A percentile compares a stretch with the other conserved stretches of the same genome.
Conservation (phyloP, 2,329 filamentous ascomycete species). For the Talaromyces pinophilus region DNA sequence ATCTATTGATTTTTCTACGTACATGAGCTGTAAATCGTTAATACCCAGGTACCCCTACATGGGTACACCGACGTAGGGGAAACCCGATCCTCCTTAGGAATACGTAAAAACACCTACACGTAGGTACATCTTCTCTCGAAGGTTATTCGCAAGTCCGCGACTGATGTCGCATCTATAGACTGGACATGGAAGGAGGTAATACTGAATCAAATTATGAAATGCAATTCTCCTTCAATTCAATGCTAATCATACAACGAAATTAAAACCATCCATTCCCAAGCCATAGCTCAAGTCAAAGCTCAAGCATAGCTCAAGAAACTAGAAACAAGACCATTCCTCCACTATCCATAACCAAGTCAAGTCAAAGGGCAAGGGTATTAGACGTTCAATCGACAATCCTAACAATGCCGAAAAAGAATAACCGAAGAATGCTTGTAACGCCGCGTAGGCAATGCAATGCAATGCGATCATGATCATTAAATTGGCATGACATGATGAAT, state of each 20-base stretch:
- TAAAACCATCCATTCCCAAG: background rate
- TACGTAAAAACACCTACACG: too few species aligned
- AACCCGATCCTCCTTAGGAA: too few species aligned
- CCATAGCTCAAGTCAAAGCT: background rate
- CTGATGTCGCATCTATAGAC: background rate
- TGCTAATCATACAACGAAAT: background rate
- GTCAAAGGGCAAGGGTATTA: background rate
- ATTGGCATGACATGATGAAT: background rate
- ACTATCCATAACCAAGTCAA: background rate
- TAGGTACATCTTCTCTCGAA: too few species aligned
- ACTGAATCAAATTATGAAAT: background rate
- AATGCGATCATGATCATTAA: background rate
- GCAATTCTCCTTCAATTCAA: background rate
- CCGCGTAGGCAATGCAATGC: background rate
- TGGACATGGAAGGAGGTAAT: too few species aligned
- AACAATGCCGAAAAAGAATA: background rate
- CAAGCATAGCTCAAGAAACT: slow-evolving; percentile 1
- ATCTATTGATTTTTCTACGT: background rate
- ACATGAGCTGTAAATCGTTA: background rate
- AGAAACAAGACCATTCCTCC: background rate
- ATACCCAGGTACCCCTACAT: too few species aligned
- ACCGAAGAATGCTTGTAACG: background rate
- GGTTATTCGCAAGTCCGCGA: too few species aligned
- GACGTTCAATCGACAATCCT: background rate
- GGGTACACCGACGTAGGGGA: too few species aligned